These are phyloP conservation scores for Thermothielavioides terrestris DNA, from an alignment of 495 filamentous ascomycete species.

Conservation along the genomic window DNA sequence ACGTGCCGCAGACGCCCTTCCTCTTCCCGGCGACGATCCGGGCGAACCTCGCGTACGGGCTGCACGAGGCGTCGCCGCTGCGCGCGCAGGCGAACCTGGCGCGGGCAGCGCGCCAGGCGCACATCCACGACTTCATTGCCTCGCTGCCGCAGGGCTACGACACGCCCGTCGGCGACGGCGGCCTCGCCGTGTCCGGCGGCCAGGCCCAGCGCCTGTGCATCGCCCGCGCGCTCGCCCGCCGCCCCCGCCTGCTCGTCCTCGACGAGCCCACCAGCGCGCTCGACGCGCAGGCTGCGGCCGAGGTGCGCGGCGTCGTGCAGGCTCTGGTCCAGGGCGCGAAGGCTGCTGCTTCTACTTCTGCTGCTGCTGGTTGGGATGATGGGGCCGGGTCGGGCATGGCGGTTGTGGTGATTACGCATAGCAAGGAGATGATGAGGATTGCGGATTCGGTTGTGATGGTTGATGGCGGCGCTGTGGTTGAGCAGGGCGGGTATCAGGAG, in stretches of 20 bases:
- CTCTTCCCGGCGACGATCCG: constrained; percentile 66
- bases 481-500: constrained; percentile 53
- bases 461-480: constrained; percentile 57
- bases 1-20: constrained; percentile 71
- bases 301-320: constrained; percentile 56
- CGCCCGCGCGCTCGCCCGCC: constrained; percentile 65
- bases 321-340: constrained; percentile 38
- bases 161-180: constrained; percentile 71
- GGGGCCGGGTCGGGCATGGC: constrained; percentile 30
- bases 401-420: constrained; percentile 70
- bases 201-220: constrained; percentile 79
- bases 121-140: constrained; percentile 71
- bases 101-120: constrained; percentile 55
- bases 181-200: constrained; percentile 65
- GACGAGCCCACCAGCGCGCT: constrained; percentile 84
- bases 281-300: constrained; percentile 59
- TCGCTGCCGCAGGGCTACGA: constrained; percentile 66
- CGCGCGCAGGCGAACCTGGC: constrained; percentile 35
- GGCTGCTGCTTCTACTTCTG: too few relatives aligned
- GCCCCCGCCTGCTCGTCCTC: constrained; percentile 63
- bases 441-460: constrained; percentile 63
- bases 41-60: constrained; percentile 75
- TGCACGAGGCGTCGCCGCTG: constrained; percentile 39
- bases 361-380: background rate
- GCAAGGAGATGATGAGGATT: constrained; percentile 71